Evolutionary conservation across 805 yeast species (phyloP).

Genomic region (Yarrowia alimentaria): DNA sequence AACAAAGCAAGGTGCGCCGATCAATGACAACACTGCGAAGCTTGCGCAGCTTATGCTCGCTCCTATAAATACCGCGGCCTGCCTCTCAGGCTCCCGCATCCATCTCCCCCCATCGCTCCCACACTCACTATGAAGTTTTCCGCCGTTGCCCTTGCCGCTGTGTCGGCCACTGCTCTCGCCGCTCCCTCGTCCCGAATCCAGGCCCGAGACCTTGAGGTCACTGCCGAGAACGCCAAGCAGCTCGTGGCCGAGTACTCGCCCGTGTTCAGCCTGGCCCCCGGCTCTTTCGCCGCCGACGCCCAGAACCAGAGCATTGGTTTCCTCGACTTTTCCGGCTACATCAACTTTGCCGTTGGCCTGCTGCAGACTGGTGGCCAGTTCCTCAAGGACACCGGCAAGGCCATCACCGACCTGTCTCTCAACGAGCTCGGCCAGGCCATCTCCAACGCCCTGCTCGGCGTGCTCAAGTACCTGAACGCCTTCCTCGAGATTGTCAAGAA

Average conservation of each 20-base stretch:
- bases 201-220: conserved; percentile 5
- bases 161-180: conserved; percentile 11
- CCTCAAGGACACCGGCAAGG: conserved; percentile 24
- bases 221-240: conserved; percentile 22
- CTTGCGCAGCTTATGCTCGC: no score
- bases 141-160: conserved; percentile 20
- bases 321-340: conserved; percentile 26
- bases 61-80: conserved; percentile 16
- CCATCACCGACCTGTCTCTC: conserved; percentile 24
- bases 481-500: conserved; percentile 18
- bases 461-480: conserved; percentile 25
- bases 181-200: conserved; percentile 8
- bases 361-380: conserved; percentile 26
- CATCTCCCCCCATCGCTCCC: not conserved
- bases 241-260: conserved; percentile 18
- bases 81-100: no score
- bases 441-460: conserved; percentile 20
- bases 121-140: conserved; percentile 18
- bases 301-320: conserved; percentile 20
- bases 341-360: conserved; percentile 22
- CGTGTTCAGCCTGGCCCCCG: conserved; percentile 15
- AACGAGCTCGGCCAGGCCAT: conserved; percentile 22
- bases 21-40: no score
- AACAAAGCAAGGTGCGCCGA: no score
- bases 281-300: conserved; percentile 18